phyloP scores from a whole-genome alignment of 2,329 filamentous ascomycete genomes.

The Hymenoscyphus linearis region DNA sequence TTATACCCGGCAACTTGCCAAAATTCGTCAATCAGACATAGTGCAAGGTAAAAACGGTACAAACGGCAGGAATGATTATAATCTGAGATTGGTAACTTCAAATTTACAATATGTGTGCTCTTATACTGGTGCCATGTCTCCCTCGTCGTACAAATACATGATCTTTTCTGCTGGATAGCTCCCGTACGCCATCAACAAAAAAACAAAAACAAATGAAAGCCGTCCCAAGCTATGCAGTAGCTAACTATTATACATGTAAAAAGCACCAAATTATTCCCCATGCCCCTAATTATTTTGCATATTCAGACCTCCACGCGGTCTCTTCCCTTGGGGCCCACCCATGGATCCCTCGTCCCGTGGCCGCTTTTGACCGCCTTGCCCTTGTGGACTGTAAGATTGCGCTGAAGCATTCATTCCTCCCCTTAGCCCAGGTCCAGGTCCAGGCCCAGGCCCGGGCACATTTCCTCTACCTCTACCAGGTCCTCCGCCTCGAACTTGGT shows the following conservation, averaged over 20 bases:
- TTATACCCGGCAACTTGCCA: conserved; percentile 56
- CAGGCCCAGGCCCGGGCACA: conserved; percentile 8
- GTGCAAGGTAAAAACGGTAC: neutral
- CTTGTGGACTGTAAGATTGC: conserved; percentile 25
- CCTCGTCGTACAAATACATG: neutral
- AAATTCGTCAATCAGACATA: conserved; percentile 23
- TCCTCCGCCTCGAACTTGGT: conserved; percentile 16
- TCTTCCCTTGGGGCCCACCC: conserved; percentile 37
- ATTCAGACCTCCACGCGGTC: conserved; percentile 37
- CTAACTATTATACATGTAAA: conserved; percentile 27
- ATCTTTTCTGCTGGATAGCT: neutral
- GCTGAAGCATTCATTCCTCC: conserved; percentile 32
- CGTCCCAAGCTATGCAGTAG: conserved; percentile 23
- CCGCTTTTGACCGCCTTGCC: conserved; percentile 27
- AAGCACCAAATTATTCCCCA: conserved; percentile 5
- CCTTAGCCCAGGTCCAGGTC: conserved; percentile 11
- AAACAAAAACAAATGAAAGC: conserved; percentile 23
- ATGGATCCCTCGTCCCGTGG: conserved; percentile 30
- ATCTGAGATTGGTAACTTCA: neutral
- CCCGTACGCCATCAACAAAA: conserved; percentile 12
- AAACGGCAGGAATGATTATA: neutral
- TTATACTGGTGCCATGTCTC: neutral
- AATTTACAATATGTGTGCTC: neutral
- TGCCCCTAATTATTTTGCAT: conserved; percentile 20
- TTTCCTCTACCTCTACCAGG: conserved; percentile 28